These are phyloP conservation scores for Parasitella parasitica DNA, from an alignment of 371 early-diverging fungal species.

Conservation along the genomic window DNA sequence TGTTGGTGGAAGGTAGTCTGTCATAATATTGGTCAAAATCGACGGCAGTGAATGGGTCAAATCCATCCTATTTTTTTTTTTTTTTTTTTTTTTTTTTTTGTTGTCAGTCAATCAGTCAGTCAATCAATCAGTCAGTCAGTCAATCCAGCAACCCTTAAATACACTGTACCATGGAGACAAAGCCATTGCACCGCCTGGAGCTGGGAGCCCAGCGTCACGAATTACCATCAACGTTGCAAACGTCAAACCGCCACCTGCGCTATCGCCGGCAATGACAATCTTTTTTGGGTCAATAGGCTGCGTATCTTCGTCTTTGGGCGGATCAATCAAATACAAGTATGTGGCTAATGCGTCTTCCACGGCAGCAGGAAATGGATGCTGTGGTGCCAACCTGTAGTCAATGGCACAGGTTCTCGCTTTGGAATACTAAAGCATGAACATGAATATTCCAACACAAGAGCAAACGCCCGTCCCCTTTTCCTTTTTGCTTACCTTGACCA, in stretches of 20 bases:
- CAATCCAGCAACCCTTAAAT: neutral
- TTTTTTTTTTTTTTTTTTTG: too few species aligned
- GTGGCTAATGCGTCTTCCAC: conserved; percentile 79
- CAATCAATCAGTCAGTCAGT: too few species aligned
- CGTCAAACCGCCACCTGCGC: conserved; percentile 72
- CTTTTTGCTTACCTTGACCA: conserved; percentile 35
- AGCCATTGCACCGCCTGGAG: conserved; percentile 49
- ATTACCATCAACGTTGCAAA: conserved; percentile 50
- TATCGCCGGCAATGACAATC: conserved; percentile 80
- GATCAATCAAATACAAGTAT: conserved; percentile 67
- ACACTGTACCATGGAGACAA: conserved; percentile 51
- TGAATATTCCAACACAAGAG: neutral
- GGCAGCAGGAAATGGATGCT: conserved; percentile 80
- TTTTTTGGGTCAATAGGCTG: conserved; percentile 55
- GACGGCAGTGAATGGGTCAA: conserved; percentile 69
- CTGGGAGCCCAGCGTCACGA: conserved; percentile 52
- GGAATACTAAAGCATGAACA: conserved; percentile 11
- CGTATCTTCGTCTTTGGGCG: conserved; percentile 35
- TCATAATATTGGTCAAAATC: conserved; percentile 50
- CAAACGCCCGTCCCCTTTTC: neutral
- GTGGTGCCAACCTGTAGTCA: conserved; percentile 83
- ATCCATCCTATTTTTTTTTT: too few species aligned
- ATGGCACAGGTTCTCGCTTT: conserved; percentile 47
- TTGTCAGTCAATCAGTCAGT: conserved; percentile 9
- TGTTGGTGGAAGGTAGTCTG: conserved; percentile 62